These are phyloP conservation scores for Craterostigma plantagineum DNA, from an alignment of 257 asterid species.

Conservation along the genomic window DNA sequence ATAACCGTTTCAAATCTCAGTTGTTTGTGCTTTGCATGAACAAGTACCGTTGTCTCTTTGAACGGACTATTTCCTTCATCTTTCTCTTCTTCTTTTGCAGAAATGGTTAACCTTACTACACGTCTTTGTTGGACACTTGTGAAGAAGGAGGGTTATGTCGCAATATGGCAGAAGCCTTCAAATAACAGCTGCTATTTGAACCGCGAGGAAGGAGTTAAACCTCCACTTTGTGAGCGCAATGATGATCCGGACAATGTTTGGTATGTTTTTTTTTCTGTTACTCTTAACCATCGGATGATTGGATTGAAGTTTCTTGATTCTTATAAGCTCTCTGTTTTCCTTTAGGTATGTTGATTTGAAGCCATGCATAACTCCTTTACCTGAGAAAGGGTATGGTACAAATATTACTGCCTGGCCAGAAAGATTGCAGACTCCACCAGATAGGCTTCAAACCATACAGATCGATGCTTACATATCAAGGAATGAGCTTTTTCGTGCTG, in stretches of 20 bases:
- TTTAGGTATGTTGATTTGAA: slow-evolving; percentile 69
- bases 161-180: slow-evolving; percentile 87
- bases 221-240: slow-evolving; percentile 66
- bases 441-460: slow-evolving; percentile 75
- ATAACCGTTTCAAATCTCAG: background rate
- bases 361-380: slow-evolving; percentile 63
- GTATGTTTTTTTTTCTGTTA: slow-evolving; percentile 17
- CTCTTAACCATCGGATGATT: background rate
- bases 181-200: slow-evolving; percentile 73
- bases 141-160: slow-evolving; percentile 85
- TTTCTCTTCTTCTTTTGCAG: slow-evolving; percentile 18
- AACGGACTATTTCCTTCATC: slow-evolving; percentile 6
- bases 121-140: slow-evolving; percentile 88
- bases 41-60: background rate
- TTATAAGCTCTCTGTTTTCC: slow-evolving; percentile 5
- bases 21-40: slow-evolving; percentile 5
- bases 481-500: slow-evolving; percentile 69
- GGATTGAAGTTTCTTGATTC: background rate
- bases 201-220: slow-evolving; percentile 61
- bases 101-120: slow-evolving; percentile 66
- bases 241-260: slow-evolving; percentile 83
- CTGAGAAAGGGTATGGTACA: slow-evolving; percentile 63
- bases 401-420: slow-evolving; percentile 72
- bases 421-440: slow-evolving; percentile 79
- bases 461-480: slow-evolving; percentile 61